Evolutionary conservation across 2,329 filamentous ascomycete species (phyloP).

Genomic region (Chaetomiaceae sp.): DNA sequence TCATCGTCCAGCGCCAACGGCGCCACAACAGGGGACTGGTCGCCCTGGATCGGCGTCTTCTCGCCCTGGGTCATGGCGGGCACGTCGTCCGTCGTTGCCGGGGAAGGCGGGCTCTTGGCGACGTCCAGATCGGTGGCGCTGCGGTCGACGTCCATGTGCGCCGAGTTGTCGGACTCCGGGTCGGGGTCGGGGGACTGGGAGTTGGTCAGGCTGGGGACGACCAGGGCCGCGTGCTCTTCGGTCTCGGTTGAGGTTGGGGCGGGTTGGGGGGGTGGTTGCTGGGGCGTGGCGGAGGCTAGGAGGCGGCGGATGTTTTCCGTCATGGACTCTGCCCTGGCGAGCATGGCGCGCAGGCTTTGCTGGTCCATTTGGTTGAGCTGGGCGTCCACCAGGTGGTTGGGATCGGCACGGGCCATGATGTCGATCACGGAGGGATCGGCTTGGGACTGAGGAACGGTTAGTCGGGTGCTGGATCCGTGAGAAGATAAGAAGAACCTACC

Average conservation of each 20-base stretch:
- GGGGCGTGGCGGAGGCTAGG: conserved; percentile 8
- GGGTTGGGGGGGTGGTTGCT: neutral
- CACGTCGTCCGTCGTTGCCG: conserved; percentile 23
- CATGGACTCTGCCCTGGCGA: conserved; percentile 44
- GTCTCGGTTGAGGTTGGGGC: neutral
- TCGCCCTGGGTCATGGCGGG: conserved; percentile 21
- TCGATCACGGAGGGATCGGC: conserved; percentile 43
- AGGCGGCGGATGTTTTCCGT: conserved; percentile 35
- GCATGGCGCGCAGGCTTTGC: conserved; percentile 43
- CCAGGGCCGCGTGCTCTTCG: conserved; percentile 3
- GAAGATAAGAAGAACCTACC: conserved; percentile 44
- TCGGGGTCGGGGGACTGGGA: conserved; percentile 18
- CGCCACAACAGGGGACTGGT: conserved; percentile 13
- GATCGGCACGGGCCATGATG: conserved; percentile 45
- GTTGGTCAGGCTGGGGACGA: conserved; percentile 20
- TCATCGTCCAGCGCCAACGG: conserved; percentile 5
- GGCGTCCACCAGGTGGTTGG: conserved; percentile 36
- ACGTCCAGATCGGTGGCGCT: conserved; percentile 3
- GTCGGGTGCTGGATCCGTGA: neutral
- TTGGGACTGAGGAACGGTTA: conserved; percentile 34
- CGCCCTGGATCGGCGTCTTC: conserved; percentile 15
- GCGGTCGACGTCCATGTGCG: neutral
- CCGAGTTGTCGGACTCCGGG: conserved; percentile 16
- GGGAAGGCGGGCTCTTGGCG: conserved; percentile 22
- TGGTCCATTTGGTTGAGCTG: conserved; percentile 41